Conservation (phyloP, 257 asterid genomes). For the Paulownia fortunei region DNA sequence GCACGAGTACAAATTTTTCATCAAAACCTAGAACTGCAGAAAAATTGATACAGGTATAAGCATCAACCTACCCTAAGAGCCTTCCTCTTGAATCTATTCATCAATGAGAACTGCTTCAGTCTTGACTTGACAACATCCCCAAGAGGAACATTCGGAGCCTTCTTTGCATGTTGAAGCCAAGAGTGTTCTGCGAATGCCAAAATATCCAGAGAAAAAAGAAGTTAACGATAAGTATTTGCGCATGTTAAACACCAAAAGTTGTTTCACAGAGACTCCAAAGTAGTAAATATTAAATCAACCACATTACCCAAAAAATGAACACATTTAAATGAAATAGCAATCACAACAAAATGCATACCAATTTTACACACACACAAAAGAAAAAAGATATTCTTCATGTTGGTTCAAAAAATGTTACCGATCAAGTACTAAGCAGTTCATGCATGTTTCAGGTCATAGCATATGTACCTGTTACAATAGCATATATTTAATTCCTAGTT, state of each 20-base stretch:
- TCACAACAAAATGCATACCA: not conserved
- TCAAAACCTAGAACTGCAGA: conserved; percentile 13
- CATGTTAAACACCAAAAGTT: not conserved
- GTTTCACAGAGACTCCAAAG: not conserved
- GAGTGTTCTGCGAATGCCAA: conserved; percentile 66
- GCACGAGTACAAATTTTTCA: conserved; percentile 16
- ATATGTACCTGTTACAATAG: not conserved
- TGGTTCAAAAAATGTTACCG: not conserved
- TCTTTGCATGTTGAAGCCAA: conserved; percentile 96
- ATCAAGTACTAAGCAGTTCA: not conserved
- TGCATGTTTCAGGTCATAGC: not conserved
- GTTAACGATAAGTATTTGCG: not conserved
- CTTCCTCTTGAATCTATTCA: conserved; percentile 98
- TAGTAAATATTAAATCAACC: not conserved
- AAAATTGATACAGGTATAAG: conserved; percentile 3
- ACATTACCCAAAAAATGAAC: not conserved
- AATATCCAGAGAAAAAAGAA: not conserved
- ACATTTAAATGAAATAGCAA: not conserved
- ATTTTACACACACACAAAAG: not conserved
- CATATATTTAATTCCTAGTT: not conserved
- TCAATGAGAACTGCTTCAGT: conserved; percentile 92
- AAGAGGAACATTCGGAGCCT: conserved; percentile 96
- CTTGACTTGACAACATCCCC: conserved; percentile 97
- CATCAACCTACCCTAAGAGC: conserved; percentile 88
- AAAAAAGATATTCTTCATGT: not conserved